Evolutionary conservation across 2,329 filamentous ascomycete genomes (phyloP).

Genomic region (Waltergamsia citrina): DNA sequence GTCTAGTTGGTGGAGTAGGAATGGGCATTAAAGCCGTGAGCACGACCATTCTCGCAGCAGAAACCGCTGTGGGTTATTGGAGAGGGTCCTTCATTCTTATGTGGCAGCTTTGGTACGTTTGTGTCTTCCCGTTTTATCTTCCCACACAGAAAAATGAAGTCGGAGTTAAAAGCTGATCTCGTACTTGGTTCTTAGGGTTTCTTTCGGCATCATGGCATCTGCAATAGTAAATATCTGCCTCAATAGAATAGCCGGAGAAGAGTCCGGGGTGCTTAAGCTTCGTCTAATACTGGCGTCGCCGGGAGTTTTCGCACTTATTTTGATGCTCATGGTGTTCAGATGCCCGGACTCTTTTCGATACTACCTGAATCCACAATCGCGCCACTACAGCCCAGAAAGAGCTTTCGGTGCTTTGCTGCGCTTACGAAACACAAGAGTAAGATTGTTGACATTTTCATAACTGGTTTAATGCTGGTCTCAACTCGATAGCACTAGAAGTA

Average conservation of each 20-base stretch:
- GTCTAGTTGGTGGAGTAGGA: conserved; percentile 8
- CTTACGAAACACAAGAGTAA: conserved; percentile 18
- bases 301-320: conserved; percentile 20
- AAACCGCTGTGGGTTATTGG: conserved; percentile 25
- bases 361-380: conserved; percentile 22
- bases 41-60: conserved; percentile 25
- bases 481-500: too few species aligned
- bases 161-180: too few species aligned
- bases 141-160: too few species aligned
- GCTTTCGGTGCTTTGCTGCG: conserved; percentile 21
- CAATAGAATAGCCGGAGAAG: neutral
- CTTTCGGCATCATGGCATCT: conserved; percentile 13
- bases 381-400: conserved; percentile 19
- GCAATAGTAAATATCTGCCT: conserved; percentile 10
- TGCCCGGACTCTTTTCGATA: conserved; percentile 29
- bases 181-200: conserved; percentile 10
- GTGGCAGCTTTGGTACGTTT: conserved; percentile 9
- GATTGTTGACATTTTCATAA: too few species aligned
- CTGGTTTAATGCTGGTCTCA: too few species aligned
- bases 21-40: conserved; percentile 30
- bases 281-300: conserved; percentile 25
- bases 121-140: too few species aligned
- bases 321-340: conserved; percentile 22
- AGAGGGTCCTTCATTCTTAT: conserved; percentile 13
- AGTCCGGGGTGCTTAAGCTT: conserved; percentile 9